These are phyloP conservation scores for Aspergillus coremiiformis DNA, from an alignment of 495 filamentous ascomycete species.

Conservation along the genomic window DNA sequence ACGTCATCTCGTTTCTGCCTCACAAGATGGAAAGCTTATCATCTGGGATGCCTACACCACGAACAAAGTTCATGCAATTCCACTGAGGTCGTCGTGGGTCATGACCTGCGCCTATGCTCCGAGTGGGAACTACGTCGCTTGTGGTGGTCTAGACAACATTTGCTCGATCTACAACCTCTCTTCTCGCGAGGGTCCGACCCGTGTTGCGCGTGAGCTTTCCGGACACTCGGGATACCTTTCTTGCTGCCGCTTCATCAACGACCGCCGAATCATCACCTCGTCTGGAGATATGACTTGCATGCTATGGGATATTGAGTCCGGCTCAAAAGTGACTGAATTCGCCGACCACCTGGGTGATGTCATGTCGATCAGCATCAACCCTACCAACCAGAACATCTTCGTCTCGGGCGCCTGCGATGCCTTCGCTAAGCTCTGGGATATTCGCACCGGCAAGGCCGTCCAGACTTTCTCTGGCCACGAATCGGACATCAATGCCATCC, in stretches of 20 bases:
- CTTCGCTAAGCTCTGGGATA: conserved; percentile 98
- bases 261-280: conserved; percentile 93
- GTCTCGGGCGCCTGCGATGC: conserved; percentile 97
- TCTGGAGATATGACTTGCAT: conserved; percentile 99
- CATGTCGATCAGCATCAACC: conserved; percentile 99
- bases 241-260: conserved; percentile 98
- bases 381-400: conserved; percentile 93
- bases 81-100: conserved; percentile 97
- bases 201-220: conserved; percentile 91
- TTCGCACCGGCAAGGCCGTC: conserved; percentile 94
- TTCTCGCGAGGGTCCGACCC: conserved; percentile 89
- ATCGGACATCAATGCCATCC: conserved; percentile 98
- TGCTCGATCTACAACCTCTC: conserved; percentile 99
- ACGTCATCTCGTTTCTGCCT: conserved; percentile 94
- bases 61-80: conserved; percentile 98
- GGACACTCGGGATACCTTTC: conserved; percentile 96
- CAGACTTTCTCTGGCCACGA: conserved; percentile 98
- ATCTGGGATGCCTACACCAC: conserved; percentile 99
- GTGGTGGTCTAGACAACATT: conserved; percentile 97
- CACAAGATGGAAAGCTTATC: conserved; percentile 98
- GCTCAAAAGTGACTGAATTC: conserved; percentile 95
- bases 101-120: conserved; percentile 99
- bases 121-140: conserved; percentile 96
- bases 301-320: conserved; percentile 98
- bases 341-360: conserved; percentile 98